Evolutionary conservation across 2,329 filamentous ascomycete species (phyloP), one percentile per base, ranked within the genome.

Genomic region (Arthrinium puccinioides): DNA sequence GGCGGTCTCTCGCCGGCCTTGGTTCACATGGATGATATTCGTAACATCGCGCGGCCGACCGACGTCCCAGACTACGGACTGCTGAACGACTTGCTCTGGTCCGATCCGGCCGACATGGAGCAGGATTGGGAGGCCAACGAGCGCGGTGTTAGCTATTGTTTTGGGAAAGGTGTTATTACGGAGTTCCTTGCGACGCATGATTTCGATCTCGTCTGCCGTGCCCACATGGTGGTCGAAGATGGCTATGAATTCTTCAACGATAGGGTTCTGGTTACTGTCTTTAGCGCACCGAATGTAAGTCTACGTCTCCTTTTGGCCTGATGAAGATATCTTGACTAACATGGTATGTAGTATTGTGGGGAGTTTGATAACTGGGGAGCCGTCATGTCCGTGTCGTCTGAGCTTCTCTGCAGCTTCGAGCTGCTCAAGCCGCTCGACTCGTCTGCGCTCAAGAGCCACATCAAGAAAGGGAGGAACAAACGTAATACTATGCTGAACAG

Each of bases 321-420:
- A 19, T 30, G 9, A 35, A 19, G 53, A 47, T 24, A 15, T 14
- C 21, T 8, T 10, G 20, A 14, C 24, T 13, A 33, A 7, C 8
- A 21, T 24, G 5, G n/a, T 13, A 16, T 24, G 2, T 47, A 94
- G 86, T 97, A 98, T 56, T 98, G 92, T 53, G 92, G 92, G 48
- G 92, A 98, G 61, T 98, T 98, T 49, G 92, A 98, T 59, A 98
- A 98, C 47, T 97, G 92, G 87, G 92, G 92, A 15, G 92, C 92
- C 11, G 89, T 97, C 48, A 98, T 98, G 92, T 95, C 90, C 3
- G 92, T 98, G 16, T 96, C 88, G 2, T 79, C 78, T 11, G 92
- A 97, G 61, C 66, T 98, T 36, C 76, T 98, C 2, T 98, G 92
- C 66, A 96, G 89, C 58, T 98, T 98, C 56, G 92, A 98, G 63